Evolutionary conservation across 495 filamentous ascomycete genomes (phyloP).

Genomic region (Oleoguttula mirabilis): DNA sequence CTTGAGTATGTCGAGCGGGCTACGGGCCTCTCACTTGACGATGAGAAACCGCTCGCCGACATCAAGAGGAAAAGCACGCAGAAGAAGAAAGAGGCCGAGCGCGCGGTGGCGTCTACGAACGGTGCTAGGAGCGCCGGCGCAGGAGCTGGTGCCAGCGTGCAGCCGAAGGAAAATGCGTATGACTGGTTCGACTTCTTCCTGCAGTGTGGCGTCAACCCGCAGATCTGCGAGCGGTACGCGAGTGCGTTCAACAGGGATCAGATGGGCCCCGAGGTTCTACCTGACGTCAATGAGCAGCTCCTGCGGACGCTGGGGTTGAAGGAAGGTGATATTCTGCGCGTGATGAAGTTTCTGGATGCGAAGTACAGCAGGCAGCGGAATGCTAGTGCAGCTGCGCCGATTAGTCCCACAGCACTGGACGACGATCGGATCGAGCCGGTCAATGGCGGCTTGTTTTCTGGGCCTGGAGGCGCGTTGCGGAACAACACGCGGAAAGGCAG

Average conservation of each 20-base stretch:
- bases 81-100: constrained; percentile 22
- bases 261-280: constrained; percentile 85
- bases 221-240: constrained; percentile 87
- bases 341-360: constrained; percentile 78
- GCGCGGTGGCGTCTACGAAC: constrained; percentile 1
- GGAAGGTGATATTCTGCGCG: constrained; percentile 90
- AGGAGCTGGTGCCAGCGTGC: constrained; percentile 42
- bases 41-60: constrained; percentile 88
- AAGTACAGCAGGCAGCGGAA: constrained; percentile 61
- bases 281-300: constrained; percentile 70
- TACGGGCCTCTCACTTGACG: constrained; percentile 81
- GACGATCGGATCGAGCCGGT: constrained; percentile 26
- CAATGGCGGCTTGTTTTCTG: constrained; percentile 70
- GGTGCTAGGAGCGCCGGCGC: constrained; percentile 16
- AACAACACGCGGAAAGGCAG: constrained; percentile 95
- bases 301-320: constrained; percentile 79
- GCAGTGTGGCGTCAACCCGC: constrained; percentile 74
- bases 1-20: constrained; percentile 83
- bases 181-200: constrained; percentile 99
- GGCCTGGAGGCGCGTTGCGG: constrained; percentile 71
- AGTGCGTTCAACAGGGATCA: constrained; percentile 78
- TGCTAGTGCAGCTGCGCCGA: constrained; percentile 45
- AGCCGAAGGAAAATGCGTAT: constrained; percentile 56
- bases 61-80: constrained; percentile 43
- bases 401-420: constrained; percentile 16